Evolutionary conservation across 2,329 filamentous ascomycete genomes (phyloP).

Genomic region (Aspergillus proliferans): DNA sequence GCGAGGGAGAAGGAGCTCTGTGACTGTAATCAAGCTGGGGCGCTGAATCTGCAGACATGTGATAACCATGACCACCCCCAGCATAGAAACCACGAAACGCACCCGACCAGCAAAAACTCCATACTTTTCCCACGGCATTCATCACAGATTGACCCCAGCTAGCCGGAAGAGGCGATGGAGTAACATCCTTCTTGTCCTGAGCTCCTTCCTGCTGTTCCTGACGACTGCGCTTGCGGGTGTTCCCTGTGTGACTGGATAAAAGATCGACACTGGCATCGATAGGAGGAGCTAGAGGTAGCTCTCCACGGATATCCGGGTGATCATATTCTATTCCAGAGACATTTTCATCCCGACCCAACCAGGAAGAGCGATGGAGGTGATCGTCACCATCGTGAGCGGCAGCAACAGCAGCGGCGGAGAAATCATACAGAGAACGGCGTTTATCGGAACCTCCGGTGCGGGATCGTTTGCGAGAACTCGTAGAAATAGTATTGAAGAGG

Average conservation of each 20-base stretch:
- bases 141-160: constrained; percentile 40
- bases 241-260: constrained; percentile 13
- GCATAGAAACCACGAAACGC: constrained; percentile 82
- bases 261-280: constrained; percentile 24
- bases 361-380: constrained; percentile 7
- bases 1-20: constrained; percentile 10
- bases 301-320: constrained; percentile 35
- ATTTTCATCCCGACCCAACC: constrained; percentile 15
- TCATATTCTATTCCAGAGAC: constrained; percentile 36
- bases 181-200: background rate
- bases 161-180: background rate
- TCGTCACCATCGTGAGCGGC: constrained; percentile 8
- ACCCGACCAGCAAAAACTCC: constrained; percentile 68
- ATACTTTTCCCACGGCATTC: constrained; percentile 58
- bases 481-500: constrained; percentile 29
- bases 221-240: constrained; percentile 28
- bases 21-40: constrained; percentile 16
- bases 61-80: constrained; percentile 70
- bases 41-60: constrained; percentile 38
- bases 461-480: constrained; percentile 26
- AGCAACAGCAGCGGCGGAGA: constrained; percentile 10
- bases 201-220: constrained; percentile 1
- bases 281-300: constrained; percentile 19
- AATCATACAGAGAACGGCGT: constrained; percentile 16
- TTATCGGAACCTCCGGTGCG: constrained; percentile 23